A percentile compares a stretch with the other conserved stretches of the same genome.
These are phyloP conservation scores for Didymella segeticola DNA, from an alignment of 2,329 filamentous ascomycete species.

Conservation along the genomic window DNA sequence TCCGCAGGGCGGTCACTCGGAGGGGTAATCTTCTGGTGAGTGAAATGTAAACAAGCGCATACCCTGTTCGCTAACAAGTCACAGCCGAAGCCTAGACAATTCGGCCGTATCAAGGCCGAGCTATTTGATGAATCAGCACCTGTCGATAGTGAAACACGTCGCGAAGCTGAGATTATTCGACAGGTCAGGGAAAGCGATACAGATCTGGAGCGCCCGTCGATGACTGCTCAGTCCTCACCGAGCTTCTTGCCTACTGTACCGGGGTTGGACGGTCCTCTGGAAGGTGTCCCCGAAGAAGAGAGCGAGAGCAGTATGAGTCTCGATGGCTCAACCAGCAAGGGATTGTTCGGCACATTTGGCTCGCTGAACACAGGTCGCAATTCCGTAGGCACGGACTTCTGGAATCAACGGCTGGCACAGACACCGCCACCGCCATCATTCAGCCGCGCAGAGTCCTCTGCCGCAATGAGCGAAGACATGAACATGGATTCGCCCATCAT, in stretches of 20 bases:
- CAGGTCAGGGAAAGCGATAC: slow-evolving; percentile 92
- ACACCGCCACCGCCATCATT: slow-evolving; percentile 66
- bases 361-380: slow-evolving; percentile 80
- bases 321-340: slow-evolving; percentile 49
- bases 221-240: slow-evolving; percentile 73
- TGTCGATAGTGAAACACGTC: slow-evolving; percentile 84
- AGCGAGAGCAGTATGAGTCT: slow-evolving; percentile 64
- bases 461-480: slow-evolving; percentile 69
- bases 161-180: slow-evolving; percentile 93
- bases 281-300: slow-evolving; percentile 72
- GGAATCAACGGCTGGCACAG: slow-evolving; percentile 70
- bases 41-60: slow-evolving; percentile 11
- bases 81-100: slow-evolving; percentile 94
- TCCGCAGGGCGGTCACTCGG: slow-evolving; percentile 81
- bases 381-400: slow-evolving; percentile 75
- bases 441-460: slow-evolving; percentile 60
- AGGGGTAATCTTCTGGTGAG: slow-evolving; percentile 86
- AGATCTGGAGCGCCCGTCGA: slow-evolving; percentile 59
- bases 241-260: slow-evolving; percentile 64
- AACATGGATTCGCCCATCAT: slow-evolving; percentile 71
- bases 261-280: slow-evolving; percentile 64
- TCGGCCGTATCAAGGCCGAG: slow-evolving; percentile 89
- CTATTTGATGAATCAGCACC: slow-evolving; percentile 87
- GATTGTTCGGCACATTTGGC: slow-evolving; percentile 70
- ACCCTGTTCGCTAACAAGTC: slow-evolving; percentile 21